Conservation (phyloP, 176 grass and related monocot species). For the Ensete glaucum region DNA sequence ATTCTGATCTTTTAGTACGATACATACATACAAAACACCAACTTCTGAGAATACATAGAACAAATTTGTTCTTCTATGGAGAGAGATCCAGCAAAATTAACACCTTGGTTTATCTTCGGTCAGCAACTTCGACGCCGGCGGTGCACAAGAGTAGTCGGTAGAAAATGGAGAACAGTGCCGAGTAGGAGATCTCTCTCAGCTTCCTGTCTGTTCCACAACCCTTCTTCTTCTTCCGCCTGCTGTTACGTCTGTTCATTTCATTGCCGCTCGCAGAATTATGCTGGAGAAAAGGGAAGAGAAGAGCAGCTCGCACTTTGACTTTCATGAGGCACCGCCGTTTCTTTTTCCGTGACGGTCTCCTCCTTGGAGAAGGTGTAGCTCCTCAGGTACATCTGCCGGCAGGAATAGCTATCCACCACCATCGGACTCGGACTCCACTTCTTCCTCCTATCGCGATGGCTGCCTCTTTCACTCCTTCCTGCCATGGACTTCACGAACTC, state of each 20-base stretch:
- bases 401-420: constrained; percentile 31
- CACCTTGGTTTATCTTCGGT: not conserved
- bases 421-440: constrained; percentile 4
- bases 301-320: constrained; percentile 15
- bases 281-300: not conserved
- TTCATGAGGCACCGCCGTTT: not conserved
- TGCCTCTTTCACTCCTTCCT: not conserved
- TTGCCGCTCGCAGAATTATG: not conserved
- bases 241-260: not conserved
- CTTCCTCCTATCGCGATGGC: not conserved
- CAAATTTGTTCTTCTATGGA: too few relatives aligned
- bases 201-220: not conserved
- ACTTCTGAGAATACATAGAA: too few relatives aligned
- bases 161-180: not conserved
- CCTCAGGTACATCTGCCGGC: constrained; percentile 30
- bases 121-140: not conserved
- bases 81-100: not conserved
- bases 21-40: too few relatives aligned
- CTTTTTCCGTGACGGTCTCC: constrained; percentile 35
- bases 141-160: not conserved
- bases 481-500: constrained; percentile 49
- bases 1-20: too few relatives aligned
- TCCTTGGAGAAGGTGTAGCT: constrained; percentile 28
- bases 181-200: not conserved
- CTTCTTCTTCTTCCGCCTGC: constrained; percentile 1